Evolutionary conservation across 192 early-diverging fungal genomes (phyloP).

Genomic region (Mycoemilia scoparia): DNA sequence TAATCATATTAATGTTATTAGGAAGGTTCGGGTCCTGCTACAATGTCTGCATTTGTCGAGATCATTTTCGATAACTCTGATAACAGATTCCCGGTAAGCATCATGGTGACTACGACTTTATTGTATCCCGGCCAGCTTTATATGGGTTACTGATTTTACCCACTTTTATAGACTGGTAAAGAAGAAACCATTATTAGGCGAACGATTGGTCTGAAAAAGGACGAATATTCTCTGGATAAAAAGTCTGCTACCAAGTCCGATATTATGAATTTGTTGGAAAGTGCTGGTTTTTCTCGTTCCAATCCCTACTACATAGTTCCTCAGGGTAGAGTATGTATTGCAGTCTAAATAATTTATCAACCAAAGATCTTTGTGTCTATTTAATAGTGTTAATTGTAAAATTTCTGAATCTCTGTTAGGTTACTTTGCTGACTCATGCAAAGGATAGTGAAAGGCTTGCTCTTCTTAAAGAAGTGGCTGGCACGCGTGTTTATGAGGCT

Average conservation of each 20-base stretch:
- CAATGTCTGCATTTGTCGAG: slow-evolving; percentile 91
- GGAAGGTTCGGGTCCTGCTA: slow-evolving; percentile 80
- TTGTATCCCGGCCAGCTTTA: neutral
- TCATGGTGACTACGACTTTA: too few species aligned
- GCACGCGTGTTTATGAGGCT: slow-evolving; percentile 89
- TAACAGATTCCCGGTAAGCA: slow-evolving; percentile 85
- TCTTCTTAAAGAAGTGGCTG: slow-evolving; percentile 94
- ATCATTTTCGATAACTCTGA: slow-evolving; percentile 95
- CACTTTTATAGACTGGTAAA: slow-evolving; percentile 83
- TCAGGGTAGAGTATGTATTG: slow-evolving; percentile 76
- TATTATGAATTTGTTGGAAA: slow-evolving; percentile 85
- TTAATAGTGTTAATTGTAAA: slow-evolving; percentile 16
- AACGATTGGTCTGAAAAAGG: slow-evolving; percentile 91
- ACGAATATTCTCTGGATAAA: slow-evolving; percentile 93
- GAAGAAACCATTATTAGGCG: slow-evolving; percentile 77
- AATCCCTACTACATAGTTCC: slow-evolving; percentile 99
- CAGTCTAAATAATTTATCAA: too few species aligned
- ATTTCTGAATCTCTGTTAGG: too few species aligned
- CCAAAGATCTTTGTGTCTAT: too few species aligned
- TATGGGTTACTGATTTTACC: too few species aligned
- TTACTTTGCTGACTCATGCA: slow-evolving; percentile 83
- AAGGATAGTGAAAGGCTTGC: slow-evolving; percentile 80
- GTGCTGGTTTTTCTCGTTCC: slow-evolving; percentile 85
- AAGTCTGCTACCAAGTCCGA: slow-evolving; percentile 83
- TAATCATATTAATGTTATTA: too few species aligned